Evolutionary conservation across 139 green algal genomes (phyloP), one percentile per base, ranked within the genome.

Genomic region (Edaphochlamys debaryana): DNA sequence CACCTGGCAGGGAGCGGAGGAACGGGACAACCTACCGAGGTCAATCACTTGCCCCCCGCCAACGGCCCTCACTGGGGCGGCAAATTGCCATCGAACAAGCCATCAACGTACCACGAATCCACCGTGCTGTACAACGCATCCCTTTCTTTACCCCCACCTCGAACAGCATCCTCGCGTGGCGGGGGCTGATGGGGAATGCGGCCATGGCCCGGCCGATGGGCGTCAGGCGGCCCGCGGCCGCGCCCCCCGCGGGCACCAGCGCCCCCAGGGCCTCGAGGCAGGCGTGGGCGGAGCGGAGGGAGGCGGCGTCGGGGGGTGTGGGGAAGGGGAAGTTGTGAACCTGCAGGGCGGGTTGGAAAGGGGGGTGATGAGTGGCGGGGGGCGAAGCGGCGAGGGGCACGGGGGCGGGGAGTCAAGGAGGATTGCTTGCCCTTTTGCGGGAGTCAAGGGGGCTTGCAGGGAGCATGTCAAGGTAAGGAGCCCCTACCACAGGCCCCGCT

Each of bases 291-390:
- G 88, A 80, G 0, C n/a, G 56, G 48, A 98, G 87, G 3, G 92
- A 89, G 0, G 69, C 73, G 4, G 73, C 25, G 27, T 96, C 89
- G 4, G 96, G 96, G 4, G 94, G 89, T 6, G 96, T 95, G 4
- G 96, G 96, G 87, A 98, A 99, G 4, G 96, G 96, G 88, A 99
- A 99, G 86, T 98, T 96, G 42, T 79, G 36, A 25, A 97, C 92
- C 88, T 92, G 89, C 32, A 50, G 45, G 13, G 45, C 45, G 45
- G 45, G 45, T 54, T 54, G 45, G 45, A 13, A 13, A 54, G n/a
- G n/a, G n/a, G n/a, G n/a, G n/a, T n/a, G n/a, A n/a, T n/a, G n/a
- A n/a, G n/a, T n/a, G n/a, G n/a, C n/a, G n/a, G n/a, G n/a, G n/a
- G n/a, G n/a, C n/a, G n/a, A n/a, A n/a, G n/a, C n/a, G n/a, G n/a